Conservation (phyloP, 345 rosid genomes). For the Pugionium cornutum region DNA sequence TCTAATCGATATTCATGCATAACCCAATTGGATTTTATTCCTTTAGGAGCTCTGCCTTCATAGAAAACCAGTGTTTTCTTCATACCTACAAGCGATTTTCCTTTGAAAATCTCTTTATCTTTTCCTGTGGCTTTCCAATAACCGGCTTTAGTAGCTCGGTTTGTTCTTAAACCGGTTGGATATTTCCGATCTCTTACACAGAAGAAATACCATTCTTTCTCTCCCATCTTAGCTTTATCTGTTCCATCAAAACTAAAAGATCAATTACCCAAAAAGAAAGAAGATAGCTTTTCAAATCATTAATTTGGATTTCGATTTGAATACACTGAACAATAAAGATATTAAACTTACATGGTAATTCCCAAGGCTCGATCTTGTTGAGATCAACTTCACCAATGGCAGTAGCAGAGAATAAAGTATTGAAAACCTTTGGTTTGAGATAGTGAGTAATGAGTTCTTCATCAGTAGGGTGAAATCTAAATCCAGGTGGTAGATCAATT, state of each 20-base stretch:
- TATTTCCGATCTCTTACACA: constrained; percentile 76
- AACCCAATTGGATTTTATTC: constrained; percentile 74
- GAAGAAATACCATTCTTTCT: constrained; percentile 78
- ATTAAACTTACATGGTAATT: constrained; percentile 62
- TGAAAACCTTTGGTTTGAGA: constrained; percentile 63
- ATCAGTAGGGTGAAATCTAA: constrained; percentile 92
- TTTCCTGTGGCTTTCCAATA: constrained; percentile 72
- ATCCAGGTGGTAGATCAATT: constrained; percentile 83
- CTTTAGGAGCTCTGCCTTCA: constrained; percentile 84
- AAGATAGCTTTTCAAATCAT: no score
- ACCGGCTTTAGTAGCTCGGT: constrained; percentile 57
- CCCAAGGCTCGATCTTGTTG: constrained; percentile 97
- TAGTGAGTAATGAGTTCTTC: constrained; percentile 84
- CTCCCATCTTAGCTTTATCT: constrained; percentile 45
- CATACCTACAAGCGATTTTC: constrained; percentile 74
- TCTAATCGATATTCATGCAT: constrained; percentile 87
- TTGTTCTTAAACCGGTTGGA: constrained; percentile 73
- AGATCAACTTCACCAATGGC: constrained; percentile 88
- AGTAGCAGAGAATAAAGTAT: constrained; percentile 54
- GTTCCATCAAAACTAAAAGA: background rate
- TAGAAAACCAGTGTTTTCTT: constrained; percentile 91
- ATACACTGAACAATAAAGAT: no score
- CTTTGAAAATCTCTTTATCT: constrained; percentile 58
- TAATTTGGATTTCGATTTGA: no score
- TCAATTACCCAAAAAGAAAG: no score